Conservation (phyloP, 805 yeast genomes). For the Saccharomycopsis sp. region DNA sequence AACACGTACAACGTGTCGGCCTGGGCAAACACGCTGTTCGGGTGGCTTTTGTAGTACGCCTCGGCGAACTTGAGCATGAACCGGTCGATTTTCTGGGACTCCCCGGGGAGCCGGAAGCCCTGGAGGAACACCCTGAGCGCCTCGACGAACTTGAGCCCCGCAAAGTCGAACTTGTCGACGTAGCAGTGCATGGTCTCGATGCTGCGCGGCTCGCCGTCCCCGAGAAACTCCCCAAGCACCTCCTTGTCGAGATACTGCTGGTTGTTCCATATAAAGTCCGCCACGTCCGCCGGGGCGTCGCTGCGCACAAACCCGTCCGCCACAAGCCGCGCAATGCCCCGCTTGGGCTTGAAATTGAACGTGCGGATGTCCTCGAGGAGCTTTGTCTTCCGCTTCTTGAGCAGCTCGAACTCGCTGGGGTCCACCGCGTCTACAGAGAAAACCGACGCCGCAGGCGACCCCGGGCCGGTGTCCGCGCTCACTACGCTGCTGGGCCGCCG, state of each 20-base stretch:
- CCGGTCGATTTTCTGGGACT: slow-evolving; percentile 95
- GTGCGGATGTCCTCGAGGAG: slow-evolving; percentile 68
- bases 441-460: slow-evolving; percentile 26
- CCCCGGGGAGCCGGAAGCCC: slow-evolving; percentile 91
- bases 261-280: slow-evolving; percentile 57
- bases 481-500: slow-evolving; percentile 19
- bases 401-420: slow-evolving; percentile 77
- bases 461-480: slow-evolving; percentile 7
- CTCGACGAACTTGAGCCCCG: slow-evolving; percentile 62
- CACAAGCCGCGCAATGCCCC: slow-evolving; percentile 61
- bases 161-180: slow-evolving; percentile 81
- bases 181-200: slow-evolving; percentile 87
- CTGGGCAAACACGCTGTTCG: slow-evolving; percentile 67
- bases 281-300: slow-evolving; percentile 64
- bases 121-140: slow-evolving; percentile 83
- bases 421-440: slow-evolving; percentile 45
- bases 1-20: slow-evolving; percentile 93
- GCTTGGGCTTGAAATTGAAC: slow-evolving; percentile 81
- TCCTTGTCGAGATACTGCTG: slow-evolving; percentile 78
- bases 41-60: slow-evolving; percentile 82
- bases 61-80: slow-evolving; percentile 96
- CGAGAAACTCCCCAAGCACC: slow-evolving; percentile 83
- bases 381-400: slow-evolving; percentile 77
- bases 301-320: slow-evolving; percentile 55
- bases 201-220: slow-evolving; percentile 77